A percentile compares a stretch with the other conserved stretches of the same genome.
phyloP scores from a whole-genome alignment of 2,329 filamentous ascomycete genomes.

The Ophiostoma novo-ulmi region DNA sequence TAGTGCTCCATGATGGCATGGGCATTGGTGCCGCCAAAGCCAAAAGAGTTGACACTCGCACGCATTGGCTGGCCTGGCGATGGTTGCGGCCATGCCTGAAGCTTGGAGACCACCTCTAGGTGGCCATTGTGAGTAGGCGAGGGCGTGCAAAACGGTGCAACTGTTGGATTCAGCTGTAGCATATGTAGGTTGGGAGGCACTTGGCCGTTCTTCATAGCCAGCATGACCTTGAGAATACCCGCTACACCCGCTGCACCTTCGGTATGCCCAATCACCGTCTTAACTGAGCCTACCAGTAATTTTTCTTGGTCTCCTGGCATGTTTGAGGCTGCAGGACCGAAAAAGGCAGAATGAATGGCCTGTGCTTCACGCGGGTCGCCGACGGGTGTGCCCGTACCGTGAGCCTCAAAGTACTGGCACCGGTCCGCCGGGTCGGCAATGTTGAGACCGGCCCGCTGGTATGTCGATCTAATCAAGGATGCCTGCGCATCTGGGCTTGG shows the following conservation, averaged over 20 bases:
- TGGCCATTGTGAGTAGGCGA: conserved; percentile 35
- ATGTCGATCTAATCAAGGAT: conserved; percentile 42
- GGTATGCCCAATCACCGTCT: conserved; percentile 46
- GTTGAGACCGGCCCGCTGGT: conserved; percentile 41
- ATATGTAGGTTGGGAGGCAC: conserved; percentile 44
- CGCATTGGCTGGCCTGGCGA: conserved; percentile 40
- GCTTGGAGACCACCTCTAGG: conserved; percentile 35
- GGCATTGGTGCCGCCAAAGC: conserved; percentile 43
- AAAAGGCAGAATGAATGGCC: conserved; percentile 42
- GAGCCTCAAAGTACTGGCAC: conserved; percentile 46
- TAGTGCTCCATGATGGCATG: conserved; percentile 45
- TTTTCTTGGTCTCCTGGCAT: neutral
- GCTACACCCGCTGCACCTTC: conserved; percentile 48
- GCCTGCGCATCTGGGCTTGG: conserved; percentile 46
- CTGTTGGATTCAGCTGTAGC: conserved; percentile 37
- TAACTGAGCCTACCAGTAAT: conserved; percentile 40
- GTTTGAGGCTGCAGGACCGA: conserved; percentile 25
- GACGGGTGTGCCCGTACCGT: conserved; percentile 37
- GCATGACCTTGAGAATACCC: conserved; percentile 42
- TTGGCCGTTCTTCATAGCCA: conserved; percentile 38
- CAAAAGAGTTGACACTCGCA: conserved; percentile 44
- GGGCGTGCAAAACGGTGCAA: conserved; percentile 35
- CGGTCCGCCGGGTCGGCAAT: conserved; percentile 32
- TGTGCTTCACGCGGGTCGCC: conserved; percentile 38
- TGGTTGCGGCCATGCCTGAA: conserved; percentile 28